Percentiles rank a stretch among this genome's conserved stretches.
Conservation (phyloP, 1,284 basidiomycete genomes). For the Fistulina hepatica region DNA sequence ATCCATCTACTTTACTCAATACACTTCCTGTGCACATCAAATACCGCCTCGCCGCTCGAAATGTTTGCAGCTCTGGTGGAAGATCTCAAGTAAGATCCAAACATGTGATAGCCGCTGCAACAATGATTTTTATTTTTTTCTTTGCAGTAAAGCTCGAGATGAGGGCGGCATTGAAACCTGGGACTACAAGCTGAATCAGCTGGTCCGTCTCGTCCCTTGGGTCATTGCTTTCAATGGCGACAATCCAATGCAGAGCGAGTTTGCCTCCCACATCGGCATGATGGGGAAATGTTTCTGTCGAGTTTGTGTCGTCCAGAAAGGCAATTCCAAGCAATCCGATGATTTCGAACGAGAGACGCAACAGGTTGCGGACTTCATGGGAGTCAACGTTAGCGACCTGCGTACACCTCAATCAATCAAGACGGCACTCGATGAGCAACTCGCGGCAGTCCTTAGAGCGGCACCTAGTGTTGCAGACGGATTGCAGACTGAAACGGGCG, state of each 20-base stretch:
- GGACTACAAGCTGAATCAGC: constrained; percentile 18
- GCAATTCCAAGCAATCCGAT: constrained; percentile 3
- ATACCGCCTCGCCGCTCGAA: constrained; percentile 26
- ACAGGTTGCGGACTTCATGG: constrained; percentile 8
- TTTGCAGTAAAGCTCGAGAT: constrained; percentile 8
- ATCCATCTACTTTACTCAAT: constrained; percentile 12
- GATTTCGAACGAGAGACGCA: constrained; percentile 1
- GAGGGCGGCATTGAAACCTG: constrained; percentile 21
- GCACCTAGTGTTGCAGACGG: constrained; percentile 9
- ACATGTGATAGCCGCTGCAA: background rate
- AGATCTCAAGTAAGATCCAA: constrained; percentile 14
- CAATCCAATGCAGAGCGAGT: constrained; percentile 31
- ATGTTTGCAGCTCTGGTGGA: constrained; percentile 21
- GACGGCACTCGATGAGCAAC: constrained; percentile 11
- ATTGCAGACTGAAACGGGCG: constrained; percentile 15
- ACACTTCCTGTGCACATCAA: constrained; percentile 21
- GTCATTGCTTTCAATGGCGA: constrained; percentile 26
- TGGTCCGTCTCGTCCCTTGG: constrained; percentile 22
- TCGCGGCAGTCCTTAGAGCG: constrained; percentile 11
- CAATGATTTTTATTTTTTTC: background rate
- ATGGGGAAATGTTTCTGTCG: constrained; percentile 25
- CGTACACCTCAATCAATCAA: constrained; percentile 14
- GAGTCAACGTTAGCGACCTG: constrained; percentile 5
- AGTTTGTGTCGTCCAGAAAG: constrained; percentile 19
- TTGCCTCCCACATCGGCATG: constrained; percentile 26